phyloP scores from a whole-genome alignment of 768 basidiomycete genomes.

The Termitomyces sp. region DNA sequence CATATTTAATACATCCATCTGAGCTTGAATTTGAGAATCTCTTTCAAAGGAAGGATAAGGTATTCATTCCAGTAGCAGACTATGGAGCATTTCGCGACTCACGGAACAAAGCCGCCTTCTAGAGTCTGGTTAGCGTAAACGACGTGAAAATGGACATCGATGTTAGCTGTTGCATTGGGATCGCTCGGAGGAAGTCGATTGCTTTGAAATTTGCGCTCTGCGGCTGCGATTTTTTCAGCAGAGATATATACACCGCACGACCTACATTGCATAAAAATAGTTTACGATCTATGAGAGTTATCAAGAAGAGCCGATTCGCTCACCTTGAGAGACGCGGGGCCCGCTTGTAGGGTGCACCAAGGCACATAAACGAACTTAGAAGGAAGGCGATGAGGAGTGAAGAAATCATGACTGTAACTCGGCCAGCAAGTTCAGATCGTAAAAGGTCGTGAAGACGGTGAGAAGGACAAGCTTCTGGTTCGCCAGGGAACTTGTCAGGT shows the following conservation, averaged over 20 bases:
- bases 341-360: slow-evolving; percentile 11
- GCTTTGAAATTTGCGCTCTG: slow-evolving; percentile 32
- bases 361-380: slow-evolving; percentile 11
- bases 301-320: neutral
- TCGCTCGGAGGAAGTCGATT: slow-evolving; percentile 22
- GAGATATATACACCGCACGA: slow-evolving; percentile 33
- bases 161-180: slow-evolving; percentile 21
- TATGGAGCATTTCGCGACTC: slow-evolving; percentile 8
- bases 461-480: neutral
- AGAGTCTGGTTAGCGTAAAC: slow-evolving; percentile 32
- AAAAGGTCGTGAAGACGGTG: slow-evolving; percentile 6
- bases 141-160: slow-evolving; percentile 41
- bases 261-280: slow-evolving; percentile 9
- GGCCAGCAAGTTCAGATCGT: slow-evolving; percentile 7
- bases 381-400: slow-evolving; percentile 11
- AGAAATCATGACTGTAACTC: slow-evolving; percentile 12
- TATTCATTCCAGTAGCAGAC: neutral
- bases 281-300: neutral
- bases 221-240: slow-evolving; percentile 22
- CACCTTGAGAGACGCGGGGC: neutral
- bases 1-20: slow-evolving; percentile 33
- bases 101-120: slow-evolving; percentile 36
- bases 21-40: slow-evolving; percentile 25
- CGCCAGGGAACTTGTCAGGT: neutral
- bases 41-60: neutral